Evolutionary conservation across 2,329 filamentous ascomycete species (phyloP).

Genomic region (Fusarium pininemorale): DNA sequence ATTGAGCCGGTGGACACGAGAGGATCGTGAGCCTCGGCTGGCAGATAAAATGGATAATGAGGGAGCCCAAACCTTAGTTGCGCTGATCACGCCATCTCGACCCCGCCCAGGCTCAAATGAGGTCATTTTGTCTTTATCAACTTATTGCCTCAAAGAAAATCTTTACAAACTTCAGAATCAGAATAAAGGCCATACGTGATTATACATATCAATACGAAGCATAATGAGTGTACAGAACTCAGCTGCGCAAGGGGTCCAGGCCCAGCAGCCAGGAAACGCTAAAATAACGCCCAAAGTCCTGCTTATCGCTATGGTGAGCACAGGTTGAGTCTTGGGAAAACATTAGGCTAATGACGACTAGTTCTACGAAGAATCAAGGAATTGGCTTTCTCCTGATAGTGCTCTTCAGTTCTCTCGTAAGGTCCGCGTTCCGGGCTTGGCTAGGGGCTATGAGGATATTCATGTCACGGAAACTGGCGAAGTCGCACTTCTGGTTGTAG

Average conservation of each 20-base stretch:
- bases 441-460: conserved; percentile 18
- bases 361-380: conserved; percentile 25
- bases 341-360: neutral
- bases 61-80: neutral
- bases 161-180: neutral
- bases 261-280: neutral
- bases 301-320: conserved; percentile 22
- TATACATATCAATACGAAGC: neutral
- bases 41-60: neutral
- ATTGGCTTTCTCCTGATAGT: conserved; percentile 16
- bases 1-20: neutral
- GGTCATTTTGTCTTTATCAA: neutral
- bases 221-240: neutral
- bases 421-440: conserved; percentile 16
- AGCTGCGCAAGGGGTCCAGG: neutral
- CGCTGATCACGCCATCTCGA: conserved; percentile 21
- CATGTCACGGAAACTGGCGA: conserved; percentile 13
- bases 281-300: conserved; percentile 17
- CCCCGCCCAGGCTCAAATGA: conserved; percentile 7
- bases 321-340: accelerated
- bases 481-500: conserved; percentile 20
- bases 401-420: conserved; percentile 16
- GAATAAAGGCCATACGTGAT: accelerated
- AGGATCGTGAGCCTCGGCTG: conserved; percentile 9
- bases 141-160: conserved; percentile 1